These are phyloP conservation scores for Colletotrichum graminicola DNA, from an alignment of 2,329 filamentous ascomycete genomes.

Conservation along the genomic window DNA sequence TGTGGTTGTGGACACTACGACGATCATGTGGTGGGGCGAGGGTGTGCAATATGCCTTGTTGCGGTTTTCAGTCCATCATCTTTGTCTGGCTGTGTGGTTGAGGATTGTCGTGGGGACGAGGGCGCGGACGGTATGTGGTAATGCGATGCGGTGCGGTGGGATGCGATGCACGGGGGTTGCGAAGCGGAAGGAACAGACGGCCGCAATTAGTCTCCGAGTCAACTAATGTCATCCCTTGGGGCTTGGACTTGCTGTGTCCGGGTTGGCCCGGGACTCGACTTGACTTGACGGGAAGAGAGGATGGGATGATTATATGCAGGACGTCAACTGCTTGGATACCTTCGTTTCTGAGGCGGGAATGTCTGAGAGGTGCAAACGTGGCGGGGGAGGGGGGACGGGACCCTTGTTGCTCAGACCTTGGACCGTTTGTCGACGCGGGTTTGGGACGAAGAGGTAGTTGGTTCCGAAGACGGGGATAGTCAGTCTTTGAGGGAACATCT, in stretches of 20 bases:
- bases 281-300: constrained; percentile 18
- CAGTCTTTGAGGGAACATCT: background rate
- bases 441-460: constrained; percentile 18
- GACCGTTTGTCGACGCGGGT: constrained; percentile 6
- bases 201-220: background rate
- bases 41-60: background rate
- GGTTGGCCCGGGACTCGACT: constrained; percentile 3
- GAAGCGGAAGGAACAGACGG: constrained; percentile 38
- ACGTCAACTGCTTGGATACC: background rate
- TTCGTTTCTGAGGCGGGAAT: background rate
- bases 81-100: constrained; percentile 21
- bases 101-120: background rate
- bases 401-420: constrained; percentile 21
- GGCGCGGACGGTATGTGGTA: constrained; percentile 12
- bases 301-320: constrained; percentile 27
- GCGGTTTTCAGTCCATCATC: constrained; percentile 20
- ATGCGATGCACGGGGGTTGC: constrained; percentile 32
- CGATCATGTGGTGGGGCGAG: constrained; percentile 1
- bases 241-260: constrained; percentile 31
- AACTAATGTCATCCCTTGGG: background rate
- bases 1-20: constrained; percentile 7
- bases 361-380: constrained; percentile 15
- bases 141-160: constrained; percentile 9
- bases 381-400: background rate
- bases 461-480: constrained; percentile 7